phyloP scores from a whole-genome alignment of 768 basidiomycete species.

The Tylopilus sp. region DNA sequence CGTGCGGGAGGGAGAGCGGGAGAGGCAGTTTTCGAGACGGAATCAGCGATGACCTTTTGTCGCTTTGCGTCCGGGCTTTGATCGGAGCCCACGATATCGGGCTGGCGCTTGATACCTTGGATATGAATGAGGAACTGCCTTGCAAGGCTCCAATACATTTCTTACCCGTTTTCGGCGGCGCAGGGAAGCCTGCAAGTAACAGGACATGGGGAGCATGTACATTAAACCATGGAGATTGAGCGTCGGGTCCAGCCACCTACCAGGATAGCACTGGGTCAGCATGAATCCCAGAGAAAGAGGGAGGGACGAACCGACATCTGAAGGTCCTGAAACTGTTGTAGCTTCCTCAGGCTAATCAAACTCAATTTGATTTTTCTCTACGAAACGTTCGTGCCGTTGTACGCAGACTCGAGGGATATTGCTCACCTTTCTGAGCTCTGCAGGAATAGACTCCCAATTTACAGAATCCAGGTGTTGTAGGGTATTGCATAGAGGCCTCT shows the following conservation, averaged over 20 bases:
- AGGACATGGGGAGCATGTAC: conserved; percentile 45
- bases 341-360: conserved; percentile 44
- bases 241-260: conserved; percentile 35
- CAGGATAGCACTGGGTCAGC: background rate
- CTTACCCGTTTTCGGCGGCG: conserved; percentile 32
- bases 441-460: conserved; percentile 59
- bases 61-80: conserved; percentile 47
- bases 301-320: conserved; percentile 43
- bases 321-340: conserved; percentile 50
- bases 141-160: no score
- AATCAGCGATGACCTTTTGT: conserved; percentile 21
- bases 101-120: conserved; percentile 41
- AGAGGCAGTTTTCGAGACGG: conserved; percentile 17
- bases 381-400: background rate
- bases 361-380: conserved; percentile 62
- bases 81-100: conserved; percentile 34
- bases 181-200: conserved; percentile 48
- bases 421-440: conserved; percentile 59
- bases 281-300: background rate
- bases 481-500: conserved; percentile 54
- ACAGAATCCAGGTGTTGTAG: conserved; percentile 44
- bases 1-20: conserved; percentile 23
- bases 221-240: conserved; percentile 55
- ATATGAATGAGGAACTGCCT: conserved; percentile 10
- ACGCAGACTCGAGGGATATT: background rate